Percentiles rank a stretch among this genome's conserved stretches.
phyloP scores from a whole-genome alignment of 106 monocot genomes.

The Agapanthus africanus region DNA sequence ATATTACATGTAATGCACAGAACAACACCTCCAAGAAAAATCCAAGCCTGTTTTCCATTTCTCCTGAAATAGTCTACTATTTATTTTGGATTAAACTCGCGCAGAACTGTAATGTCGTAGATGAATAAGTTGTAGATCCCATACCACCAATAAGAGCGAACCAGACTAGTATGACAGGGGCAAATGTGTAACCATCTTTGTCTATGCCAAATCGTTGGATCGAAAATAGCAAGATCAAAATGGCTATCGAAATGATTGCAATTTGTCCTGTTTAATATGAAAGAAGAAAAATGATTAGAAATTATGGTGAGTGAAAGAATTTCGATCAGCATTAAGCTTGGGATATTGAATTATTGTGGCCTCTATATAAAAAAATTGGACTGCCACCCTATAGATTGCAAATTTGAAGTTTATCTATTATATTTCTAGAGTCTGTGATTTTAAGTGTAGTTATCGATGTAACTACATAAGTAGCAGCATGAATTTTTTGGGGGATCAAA shows the following conservation, averaged over 20 bases:
- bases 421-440: too few species aligned
- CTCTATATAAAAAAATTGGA: slow-evolving; percentile 5
- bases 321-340: too few species aligned
- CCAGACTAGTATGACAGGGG: slow-evolving; percentile 44
- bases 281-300: background rate
- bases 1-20: slow-evolving; percentile 76
- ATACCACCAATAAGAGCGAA: slow-evolving; percentile 50
- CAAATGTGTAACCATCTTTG: slow-evolving; percentile 56
- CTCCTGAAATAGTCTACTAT: slow-evolving; percentile 57
- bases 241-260: slow-evolving; percentile 36
- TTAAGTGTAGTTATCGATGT: too few species aligned
- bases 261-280: slow-evolving; percentile 18
- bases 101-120: slow-evolving; percentile 41
- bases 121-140: slow-evolving; percentile 50
- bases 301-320: background rate
- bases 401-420: too few species aligned
- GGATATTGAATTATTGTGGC: too few species aligned
- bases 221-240: slow-evolving; percentile 39
- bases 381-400: too few species aligned
- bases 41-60: slow-evolving; percentile 60
- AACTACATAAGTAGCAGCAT: background rate
- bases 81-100: slow-evolving; percentile 65
- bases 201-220: slow-evolving; percentile 61
- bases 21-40: slow-evolving; percentile 63
- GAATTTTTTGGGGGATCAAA: background rate